Base-by-base conservation (phyloP, 75 land plant species). In the Isoetes taiwanensis region DNA sequence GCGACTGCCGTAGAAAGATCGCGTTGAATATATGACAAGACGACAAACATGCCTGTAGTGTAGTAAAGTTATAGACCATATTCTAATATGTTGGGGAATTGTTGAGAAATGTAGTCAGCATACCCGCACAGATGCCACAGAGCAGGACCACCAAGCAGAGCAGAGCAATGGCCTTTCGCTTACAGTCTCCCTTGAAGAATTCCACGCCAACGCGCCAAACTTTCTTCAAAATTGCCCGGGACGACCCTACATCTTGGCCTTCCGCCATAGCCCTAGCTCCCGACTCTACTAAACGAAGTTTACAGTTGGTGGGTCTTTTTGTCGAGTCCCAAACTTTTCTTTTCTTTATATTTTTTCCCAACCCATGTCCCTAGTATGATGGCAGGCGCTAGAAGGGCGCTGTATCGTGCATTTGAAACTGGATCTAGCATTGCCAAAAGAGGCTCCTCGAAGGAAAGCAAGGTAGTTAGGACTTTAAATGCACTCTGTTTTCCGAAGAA, bases 1-100 rank as follows among this genome's bases (percentile, higher is more conserved):
- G 77, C 71, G 5, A 75, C 46, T 8, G 77, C 64, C 16, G 77
- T 75, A 1, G 76, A 72, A 31, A 72, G 65, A 41, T 75, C 76
- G 54, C 77, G 64, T 54, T 75, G 77, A 2, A 72, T 38, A 34
- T 59, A 75, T 23, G 77, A 75, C 61, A 75, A 28, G 32, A 60
- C 38, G 53, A 75, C 77, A 37, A 65, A 33, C 61, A 75, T 41
- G 2, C 77, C 77, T 75, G 56, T n/a, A 31, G 40, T n/a, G 23
- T 14, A 60, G 12, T 2, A 26, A 26, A 17, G 30, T 54, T 50
- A 25, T 5, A 37, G 9, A 37, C 39, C 14, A 14, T 37, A 37
- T 10, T 14, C 14, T 14, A 37, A 14, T 37, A 10, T 14, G 14
- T 9, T 14, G 39, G 12, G 39, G 14, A 14, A 37, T 37, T 37